Base-by-base conservation (phyloP, 2,329 filamentous ascomycete genomes). In the Scedosporium aurantiacum region DNA sequence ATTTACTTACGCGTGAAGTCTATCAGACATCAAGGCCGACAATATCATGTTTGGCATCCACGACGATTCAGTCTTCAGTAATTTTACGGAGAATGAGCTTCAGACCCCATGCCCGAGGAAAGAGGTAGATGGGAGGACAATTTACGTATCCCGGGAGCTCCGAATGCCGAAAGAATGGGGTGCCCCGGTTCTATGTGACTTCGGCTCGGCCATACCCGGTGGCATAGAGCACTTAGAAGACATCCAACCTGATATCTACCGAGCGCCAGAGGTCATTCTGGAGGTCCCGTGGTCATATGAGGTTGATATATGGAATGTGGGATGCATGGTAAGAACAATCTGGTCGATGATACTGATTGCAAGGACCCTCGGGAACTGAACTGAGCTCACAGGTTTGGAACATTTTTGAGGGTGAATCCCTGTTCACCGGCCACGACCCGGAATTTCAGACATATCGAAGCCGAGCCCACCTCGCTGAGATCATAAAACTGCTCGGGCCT, bases 271-370 rank as follows among this genome's bases (percentile, higher is more conserved):
- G 63, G 77, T 82, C 7, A 79, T 82, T 4, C 62, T 82, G 0
- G 65, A 72, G 65, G 69, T 65, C 2, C 72, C 74, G 1, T 82
- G 79, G 79, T 69, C 70, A 0, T 78, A 75, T 59, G 69, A 72
- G 18, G 70, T 79, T 14, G 79, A 83, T 67, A 77, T 83, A 60
- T 83, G 79, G 79, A 80, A 78, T 61, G 71, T 73, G 3, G 79
- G 78, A 7, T 77, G 75, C 61, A 74, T 82, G 79, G 78, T 80
- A 70, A 70, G 73, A 47, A 47, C 56, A 27, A n/a, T 2, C 8
- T 50, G 27, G 7, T n/a, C 1, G 1, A n/a, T 4, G 3, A 1
- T 2, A 4, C 12, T 2, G 1, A 18, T 12, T n/a, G 23, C 16
- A 71, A 0, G 3, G 32, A 10, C 32, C 5, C n/a, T 55, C 6